Base-by-base conservation (phyloP, 768 basidiomycete species). In the Erythrobasidium yunnanense region DNA sequence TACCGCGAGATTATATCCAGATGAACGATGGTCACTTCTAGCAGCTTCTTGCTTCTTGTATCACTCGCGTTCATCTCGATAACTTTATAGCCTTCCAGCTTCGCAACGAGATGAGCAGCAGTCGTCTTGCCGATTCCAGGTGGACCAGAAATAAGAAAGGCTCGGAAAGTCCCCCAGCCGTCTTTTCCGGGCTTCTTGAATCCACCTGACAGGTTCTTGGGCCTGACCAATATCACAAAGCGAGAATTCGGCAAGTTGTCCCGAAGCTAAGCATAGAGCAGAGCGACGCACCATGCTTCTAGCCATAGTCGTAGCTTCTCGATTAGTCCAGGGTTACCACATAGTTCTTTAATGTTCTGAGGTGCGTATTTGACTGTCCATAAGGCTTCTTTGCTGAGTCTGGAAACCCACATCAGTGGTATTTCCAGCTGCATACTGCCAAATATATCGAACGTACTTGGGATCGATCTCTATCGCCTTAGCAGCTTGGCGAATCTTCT, bases 81-180 rank as follows among this genome's bases (percentile, higher is more conserved):
- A 0, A 92, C 87, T 1, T 85, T 88, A 71, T 86, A 95, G 0
- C 92, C 93, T 29, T 83, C 88, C n/a, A 88, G 76, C 73, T 87
- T 87, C 1, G 92, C 92, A 70, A 87, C 86, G 29, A 99, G 74
- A 77, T 99, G 95, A 1, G 93, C 95, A 67, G 87, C 86, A 0
- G 91, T 95, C 2, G 95, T 99, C 79, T 97, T 99, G 23, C 93
- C 95, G 55, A 97, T 95, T 6, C 95, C 95, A 17, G 95, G 95
- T 1, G 92, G 84, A 0, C 95, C 95, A 1, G 88, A 88, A 68
- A 97, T 85, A 70, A 99, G 78, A 1, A 96, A 81, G 3, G 90
- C 90, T 23, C 90, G 85, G 76, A 81, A 93, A 5, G 85, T 77
- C 71, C 89, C 89, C 85, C 87, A 87, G 0, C 83, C 88, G 67